Evolutionary conservation across 257 asterid species (phyloP), one percentile per base, ranked within the genome.

Genomic region (Solanum raphanifolium): DNA sequence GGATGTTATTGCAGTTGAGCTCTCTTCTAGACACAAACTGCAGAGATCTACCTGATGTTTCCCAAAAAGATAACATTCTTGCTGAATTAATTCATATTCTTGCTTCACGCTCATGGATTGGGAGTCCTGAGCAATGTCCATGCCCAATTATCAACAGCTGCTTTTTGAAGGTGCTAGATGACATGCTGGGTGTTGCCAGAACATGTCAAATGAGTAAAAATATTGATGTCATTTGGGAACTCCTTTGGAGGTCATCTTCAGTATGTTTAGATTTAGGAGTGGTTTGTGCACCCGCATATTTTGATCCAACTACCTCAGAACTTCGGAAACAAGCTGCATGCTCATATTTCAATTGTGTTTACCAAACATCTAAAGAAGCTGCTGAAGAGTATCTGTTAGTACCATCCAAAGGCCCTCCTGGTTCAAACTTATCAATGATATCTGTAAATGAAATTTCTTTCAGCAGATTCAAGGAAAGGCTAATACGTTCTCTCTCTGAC

Each of bases 321-420:
- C 96, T 97, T 87, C 96, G 96, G 73, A 94, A 94, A 90, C 98
- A 97, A 92, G 98, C 98, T 43, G 98, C 97, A 9, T 90, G 87
- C 9, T 97, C 98, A 39, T 95, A 93, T 92, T 97, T 97, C 88
- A 93, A 95, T 90, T 94, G 99, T 88, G 90, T 94, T 76, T 93
- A 89, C 66, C 95, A 89, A 52, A 92, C 96, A 71, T 92, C 94
- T 87, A 92, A 92, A 90, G 95, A 92, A 83, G 83, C 79, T 72
- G 92, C 87, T 78, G 96, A 92, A 79, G 94, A 92, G 85, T 92
- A 90, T 92, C 84, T 90, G 79, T 90, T 83, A 48, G 87, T 88
- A 87, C 88, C 89, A 88, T 87, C 86, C 84, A 82, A 79, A 74
- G 10, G 69, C 39, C 90, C 90, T 79, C 87, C 93, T 91, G 89